phyloP scores from a whole-genome alignment of 148 eudicot species.

The Cornus suecica region DNA sequence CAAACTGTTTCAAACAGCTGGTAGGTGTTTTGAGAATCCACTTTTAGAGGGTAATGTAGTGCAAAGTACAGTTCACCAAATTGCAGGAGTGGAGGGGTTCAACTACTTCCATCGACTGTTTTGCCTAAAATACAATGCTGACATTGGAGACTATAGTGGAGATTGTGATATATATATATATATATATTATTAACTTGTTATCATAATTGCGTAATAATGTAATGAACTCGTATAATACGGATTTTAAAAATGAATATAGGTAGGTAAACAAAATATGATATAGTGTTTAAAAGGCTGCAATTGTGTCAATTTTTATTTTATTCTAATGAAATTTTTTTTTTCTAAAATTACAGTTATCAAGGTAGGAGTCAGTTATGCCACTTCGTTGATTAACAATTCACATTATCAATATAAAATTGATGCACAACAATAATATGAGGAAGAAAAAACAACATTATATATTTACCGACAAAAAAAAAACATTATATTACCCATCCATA shows the following conservation, averaged over 20 bases:
- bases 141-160: neutral
- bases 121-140: neutral
- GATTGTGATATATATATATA: neutral
- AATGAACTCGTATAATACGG: no score
- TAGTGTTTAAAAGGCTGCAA: no score
- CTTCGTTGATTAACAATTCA: neutral
- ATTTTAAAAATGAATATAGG: no score
- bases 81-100: conserved; percentile 5
- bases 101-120: conserved; percentile 10
- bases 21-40: neutral
- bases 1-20: conserved; percentile 5
- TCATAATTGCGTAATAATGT: no score
- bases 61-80: conserved; percentile 11
- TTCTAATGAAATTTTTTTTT: neutral
- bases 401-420: neutral
- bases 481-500: no score
- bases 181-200: no score
- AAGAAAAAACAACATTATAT: no score
- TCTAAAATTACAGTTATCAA: neutral
- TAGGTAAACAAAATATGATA: no score
- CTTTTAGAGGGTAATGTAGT: neutral
- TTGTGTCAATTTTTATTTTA: no score
- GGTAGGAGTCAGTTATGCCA: neutral
- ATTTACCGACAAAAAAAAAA: no score
- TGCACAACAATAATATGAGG: neutral